phyloP scores from a whole-genome alignment of 2,329 filamentous ascomycete species.

The Pseudogymnoascus sp. region DNA sequence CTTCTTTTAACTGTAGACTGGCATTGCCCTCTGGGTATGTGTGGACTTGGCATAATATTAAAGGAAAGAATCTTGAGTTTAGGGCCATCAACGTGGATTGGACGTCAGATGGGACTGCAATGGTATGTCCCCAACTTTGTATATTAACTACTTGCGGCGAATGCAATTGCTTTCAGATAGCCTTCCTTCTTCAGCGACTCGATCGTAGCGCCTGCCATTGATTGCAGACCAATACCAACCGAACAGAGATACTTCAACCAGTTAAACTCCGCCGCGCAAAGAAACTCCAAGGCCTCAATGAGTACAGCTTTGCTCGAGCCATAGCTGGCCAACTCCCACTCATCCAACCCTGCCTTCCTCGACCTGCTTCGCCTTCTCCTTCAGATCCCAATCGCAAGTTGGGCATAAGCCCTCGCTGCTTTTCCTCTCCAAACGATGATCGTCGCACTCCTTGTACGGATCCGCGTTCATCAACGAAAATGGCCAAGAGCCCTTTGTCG shows the following conservation, averaged over 20 bases:
- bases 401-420: slow-evolving; percentile 1
- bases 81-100: neutral
- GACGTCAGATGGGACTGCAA: neutral
- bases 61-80: neutral
- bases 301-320: neutral
- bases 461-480: slow-evolving; percentile 4
- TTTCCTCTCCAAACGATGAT: neutral
- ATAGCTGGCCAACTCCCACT: neutral
- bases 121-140: neutral
- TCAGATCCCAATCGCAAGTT: neutral
- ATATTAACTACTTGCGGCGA: neutral
- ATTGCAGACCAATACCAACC: neutral
- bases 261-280: neutral
- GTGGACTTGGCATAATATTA: neutral
- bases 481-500: neutral
- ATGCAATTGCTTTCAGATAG: neutral
- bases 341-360: neutral
- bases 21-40: neutral
- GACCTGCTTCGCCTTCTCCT: neutral
- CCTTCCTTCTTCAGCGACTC: neutral
- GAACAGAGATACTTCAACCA: neutral
- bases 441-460: neutral
- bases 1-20: neutral
- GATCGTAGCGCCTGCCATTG: neutral
- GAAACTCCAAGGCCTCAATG: neutral